Conservation (phyloP, 148 eudicot genomes). For the Fagopyrum tataricum region DNA sequence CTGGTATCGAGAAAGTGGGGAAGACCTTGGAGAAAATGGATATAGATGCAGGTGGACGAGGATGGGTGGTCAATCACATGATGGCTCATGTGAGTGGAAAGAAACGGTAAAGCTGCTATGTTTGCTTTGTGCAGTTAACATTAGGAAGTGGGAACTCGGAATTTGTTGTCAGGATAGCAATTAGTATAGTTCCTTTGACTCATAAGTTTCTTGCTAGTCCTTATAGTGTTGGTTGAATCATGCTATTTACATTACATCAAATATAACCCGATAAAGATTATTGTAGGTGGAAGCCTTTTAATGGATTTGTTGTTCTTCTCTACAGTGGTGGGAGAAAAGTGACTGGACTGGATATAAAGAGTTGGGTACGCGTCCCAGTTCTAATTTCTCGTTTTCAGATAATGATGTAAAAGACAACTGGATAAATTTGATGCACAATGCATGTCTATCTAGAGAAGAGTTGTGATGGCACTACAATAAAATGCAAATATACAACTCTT, state of each 20-base stretch:
- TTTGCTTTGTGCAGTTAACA: neutral
- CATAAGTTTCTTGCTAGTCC: neutral
- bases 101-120: conserved; percentile 61
- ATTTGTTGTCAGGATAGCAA: neutral
- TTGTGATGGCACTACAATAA: neutral
- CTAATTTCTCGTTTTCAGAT: neutral
- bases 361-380: conserved; percentile 51
- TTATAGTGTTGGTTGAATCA: neutral
- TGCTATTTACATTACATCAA: conserved; percentile 21
- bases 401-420: neutral
- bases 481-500: neutral
- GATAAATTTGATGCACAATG: neutral
- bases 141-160: neutral
- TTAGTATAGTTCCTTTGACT: neutral
- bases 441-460: neutral
- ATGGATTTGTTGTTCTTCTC: conserved; percentile 78
- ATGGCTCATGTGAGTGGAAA: conserved; percentile 89
- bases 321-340: conserved; percentile 99
- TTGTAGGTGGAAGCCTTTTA: conserved; percentile 61
- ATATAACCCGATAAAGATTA: conserved; percentile 43
- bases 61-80: conserved; percentile 89
- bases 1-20: conserved; percentile 88
- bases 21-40: conserved; percentile 85
- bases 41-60: conserved; percentile 91
- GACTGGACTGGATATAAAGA: conserved; percentile 99